Evolutionary conservation across 2,329 filamentous ascomycete species (phyloP).

Genomic region (Penicillium frequentans): DNA sequence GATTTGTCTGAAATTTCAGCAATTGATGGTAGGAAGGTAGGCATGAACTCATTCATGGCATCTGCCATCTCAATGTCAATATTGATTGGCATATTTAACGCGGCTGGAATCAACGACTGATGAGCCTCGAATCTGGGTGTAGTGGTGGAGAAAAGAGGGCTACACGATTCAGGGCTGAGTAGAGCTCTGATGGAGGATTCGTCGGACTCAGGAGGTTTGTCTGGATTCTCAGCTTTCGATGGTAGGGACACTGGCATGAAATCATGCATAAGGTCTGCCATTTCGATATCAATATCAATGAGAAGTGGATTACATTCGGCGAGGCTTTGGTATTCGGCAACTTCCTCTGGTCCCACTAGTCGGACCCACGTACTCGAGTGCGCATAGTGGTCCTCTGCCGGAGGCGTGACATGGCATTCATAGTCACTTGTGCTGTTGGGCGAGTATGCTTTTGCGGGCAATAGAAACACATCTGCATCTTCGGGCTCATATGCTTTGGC

Average conservation of each 20-base stretch:
- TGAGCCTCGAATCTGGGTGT: background rate
- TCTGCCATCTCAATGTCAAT: background rate
- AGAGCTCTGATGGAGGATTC: background rate
- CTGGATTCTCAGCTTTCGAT: background rate
- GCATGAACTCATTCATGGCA: background rate
- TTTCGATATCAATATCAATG: background rate
- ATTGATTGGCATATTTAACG: constrained; percentile 8
- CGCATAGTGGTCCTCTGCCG: background rate
- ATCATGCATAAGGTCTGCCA: background rate
- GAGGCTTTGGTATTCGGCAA: background rate
- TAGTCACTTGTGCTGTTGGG: background rate
- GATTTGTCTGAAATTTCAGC: background rate
- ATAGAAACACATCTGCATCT: no score
- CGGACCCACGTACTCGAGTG: background rate
- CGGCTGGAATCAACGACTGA: constrained; percentile 1
- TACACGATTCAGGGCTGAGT: background rate
- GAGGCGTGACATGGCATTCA: background rate
- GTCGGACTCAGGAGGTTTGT: background rate
- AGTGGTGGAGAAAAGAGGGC: background rate
- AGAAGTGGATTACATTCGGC: background rate
- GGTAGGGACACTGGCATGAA: background rate
- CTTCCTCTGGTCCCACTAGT: background rate
- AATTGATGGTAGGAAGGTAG: background rate
- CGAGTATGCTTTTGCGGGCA: background rate
- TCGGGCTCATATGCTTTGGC: background rate